A percentile compares a stretch with the other conserved stretches of the same genome.
These are phyloP conservation scores for Schwanniomyces sp. DNA, from an alignment of 805 yeast species.

Conservation along the genomic window DNA sequence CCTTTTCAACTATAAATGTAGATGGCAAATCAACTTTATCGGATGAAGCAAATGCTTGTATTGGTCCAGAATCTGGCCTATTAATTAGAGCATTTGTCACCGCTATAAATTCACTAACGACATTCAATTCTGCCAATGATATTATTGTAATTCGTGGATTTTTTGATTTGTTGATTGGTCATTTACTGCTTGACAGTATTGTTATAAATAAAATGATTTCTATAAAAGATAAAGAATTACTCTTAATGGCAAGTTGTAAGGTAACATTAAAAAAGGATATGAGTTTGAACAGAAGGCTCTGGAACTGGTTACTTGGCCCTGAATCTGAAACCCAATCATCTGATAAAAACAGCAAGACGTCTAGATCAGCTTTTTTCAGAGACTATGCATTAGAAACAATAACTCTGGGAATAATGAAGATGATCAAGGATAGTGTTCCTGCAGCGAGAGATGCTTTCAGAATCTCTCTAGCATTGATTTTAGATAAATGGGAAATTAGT, in stretches of 20 bases:
- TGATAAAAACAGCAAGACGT: slow-evolving; percentile 9
- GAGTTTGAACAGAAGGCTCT: slow-evolving; percentile 90
- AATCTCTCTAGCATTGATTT: slow-evolving; percentile 62
- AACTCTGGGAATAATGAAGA: slow-evolving; percentile 50
- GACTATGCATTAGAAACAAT: slow-evolving; percentile 53
- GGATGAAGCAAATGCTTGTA: slow-evolving; percentile 58
- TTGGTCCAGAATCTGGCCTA: slow-evolving; percentile 78
- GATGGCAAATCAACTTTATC: slow-evolving; percentile 22
- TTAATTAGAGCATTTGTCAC: slow-evolving; percentile 70
- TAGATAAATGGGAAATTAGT: slow-evolving; percentile 97
- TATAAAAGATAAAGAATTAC: slow-evolving; percentile 52
- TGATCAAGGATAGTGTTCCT: slow-evolving; percentile 35
- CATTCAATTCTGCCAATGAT: slow-evolving; percentile 44
- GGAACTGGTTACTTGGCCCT: slow-evolving; percentile 93
- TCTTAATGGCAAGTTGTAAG: slow-evolving; percentile 62
- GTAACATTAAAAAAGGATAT: slow-evolving; percentile 82
- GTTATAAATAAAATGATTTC: slow-evolving; percentile 50
- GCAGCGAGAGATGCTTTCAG: slow-evolving; percentile 54
- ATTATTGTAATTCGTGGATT: slow-evolving; percentile 82
- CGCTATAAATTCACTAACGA: slow-evolving; percentile 50
- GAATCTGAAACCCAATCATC: slow-evolving; percentile 29
- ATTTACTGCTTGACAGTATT: slow-evolving; percentile 63
- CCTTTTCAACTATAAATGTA: slow-evolving; percentile 41
- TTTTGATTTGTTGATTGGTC: slow-evolving; percentile 72
- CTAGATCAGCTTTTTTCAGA: slow-evolving; percentile 59